Conservation (phyloP, 2,329 filamentous ascomycete genomes). For the Ilyonectria destructans region DNA sequence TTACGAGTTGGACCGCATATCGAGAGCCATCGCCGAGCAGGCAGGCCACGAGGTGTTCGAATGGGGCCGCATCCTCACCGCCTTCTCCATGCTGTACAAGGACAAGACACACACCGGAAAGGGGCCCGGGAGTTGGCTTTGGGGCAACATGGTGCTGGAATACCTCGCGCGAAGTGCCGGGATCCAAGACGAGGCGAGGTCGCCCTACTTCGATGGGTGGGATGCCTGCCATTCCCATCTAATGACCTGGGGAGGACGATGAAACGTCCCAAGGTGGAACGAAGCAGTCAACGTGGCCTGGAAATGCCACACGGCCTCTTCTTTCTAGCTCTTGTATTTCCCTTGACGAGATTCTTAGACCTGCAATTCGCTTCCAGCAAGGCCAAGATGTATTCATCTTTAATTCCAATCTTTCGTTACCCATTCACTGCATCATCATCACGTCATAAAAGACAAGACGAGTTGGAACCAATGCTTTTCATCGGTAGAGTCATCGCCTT, state of each 20-base stretch:
- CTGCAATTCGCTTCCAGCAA: too few species aligned
- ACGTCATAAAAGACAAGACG: too few species aligned
- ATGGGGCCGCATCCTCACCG: slow-evolving; percentile 38
- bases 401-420: too few species aligned
- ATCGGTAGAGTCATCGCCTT: too few species aligned
- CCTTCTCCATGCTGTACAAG: slow-evolving; percentile 42
- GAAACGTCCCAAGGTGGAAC: background rate
- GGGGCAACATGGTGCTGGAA: slow-evolving; percentile 43
- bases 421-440: too few species aligned
- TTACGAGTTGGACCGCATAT: slow-evolving; percentile 39
- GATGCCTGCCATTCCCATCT: slow-evolving; percentile 37
- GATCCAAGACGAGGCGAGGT: slow-evolving; percentile 30
- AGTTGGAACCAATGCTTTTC: too few species aligned
- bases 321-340: too few species aligned
- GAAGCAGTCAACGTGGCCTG: too few species aligned
- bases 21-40: slow-evolving; percentile 38
- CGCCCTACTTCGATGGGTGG: slow-evolving; percentile 41
- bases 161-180: slow-evolving; percentile 37
- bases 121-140: slow-evolving; percentile 43
- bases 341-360: too few species aligned
- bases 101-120: slow-evolving; percentile 41
- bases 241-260: slow-evolving; percentile 39
- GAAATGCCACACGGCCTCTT: too few species aligned
- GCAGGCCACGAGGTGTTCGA: slow-evolving; percentile 41
- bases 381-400: too few species aligned